Conservation (phyloP, 371 early-diverging fungal species). For the Mortierella sp. region DNA sequence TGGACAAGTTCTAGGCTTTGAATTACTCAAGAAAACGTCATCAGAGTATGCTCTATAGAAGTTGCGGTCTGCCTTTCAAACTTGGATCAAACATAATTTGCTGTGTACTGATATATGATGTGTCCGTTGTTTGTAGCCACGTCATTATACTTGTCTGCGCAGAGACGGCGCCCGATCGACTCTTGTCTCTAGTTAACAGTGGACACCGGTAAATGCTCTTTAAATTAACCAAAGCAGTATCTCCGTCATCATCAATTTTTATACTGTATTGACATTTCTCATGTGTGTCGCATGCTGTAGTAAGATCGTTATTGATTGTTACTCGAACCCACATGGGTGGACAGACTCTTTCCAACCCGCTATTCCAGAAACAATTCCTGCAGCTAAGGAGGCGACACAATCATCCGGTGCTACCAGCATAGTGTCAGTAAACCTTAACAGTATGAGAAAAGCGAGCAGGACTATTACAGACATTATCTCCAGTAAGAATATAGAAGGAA, state of each 20-base stretch:
- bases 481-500: constrained; percentile 18
- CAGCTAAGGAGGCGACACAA: too few species aligned
- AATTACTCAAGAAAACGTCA: constrained; percentile 34
- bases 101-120: not conserved
- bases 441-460: constrained; percentile 22
- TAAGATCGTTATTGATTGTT: constrained; percentile 33
- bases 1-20: constrained; percentile 42
- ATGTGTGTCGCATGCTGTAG: not conserved
- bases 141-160: constrained; percentile 42
- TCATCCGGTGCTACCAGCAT: constrained; percentile 9
- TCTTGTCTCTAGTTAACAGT: constrained; percentile 30
- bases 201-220: constrained; percentile 12
- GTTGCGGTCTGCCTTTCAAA: not conserved
- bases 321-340: constrained; percentile 52
- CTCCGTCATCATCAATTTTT: not conserved
- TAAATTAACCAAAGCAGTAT: too few species aligned
- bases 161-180: constrained; percentile 41
- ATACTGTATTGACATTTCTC: not conserved
- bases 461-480: constrained; percentile 25
- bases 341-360: constrained; percentile 13
- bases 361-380: not conserved
- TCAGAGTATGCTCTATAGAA: constrained; percentile 22
- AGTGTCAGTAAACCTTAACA: constrained; percentile 11
- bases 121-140: constrained; percentile 16
- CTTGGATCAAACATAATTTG: not conserved